Evolutionary conservation across 2,329 filamentous ascomycete genomes (phyloP), one percentile per base, ranked within the genome.

Genomic region (Colletotrichum trifolii): DNA sequence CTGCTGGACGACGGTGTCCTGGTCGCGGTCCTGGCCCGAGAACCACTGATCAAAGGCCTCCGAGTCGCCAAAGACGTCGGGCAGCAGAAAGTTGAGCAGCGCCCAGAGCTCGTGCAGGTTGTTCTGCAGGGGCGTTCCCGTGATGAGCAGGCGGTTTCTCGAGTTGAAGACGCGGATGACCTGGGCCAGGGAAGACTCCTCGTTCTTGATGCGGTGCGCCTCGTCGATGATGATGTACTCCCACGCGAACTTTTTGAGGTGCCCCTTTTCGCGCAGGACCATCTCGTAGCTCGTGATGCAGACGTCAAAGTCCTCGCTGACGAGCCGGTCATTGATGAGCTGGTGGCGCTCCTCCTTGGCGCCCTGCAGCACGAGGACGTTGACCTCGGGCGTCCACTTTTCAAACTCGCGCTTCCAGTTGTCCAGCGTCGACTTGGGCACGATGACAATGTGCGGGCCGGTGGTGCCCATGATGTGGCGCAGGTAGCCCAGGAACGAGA

Each of bases 191-290:
- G 96, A 97, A 0, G 96, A 99, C 77, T 98, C 94, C 76, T 99
- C 96, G 78, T 99, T 99, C 83, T 99, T 99, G 86, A 99, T 99
- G 66, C 96, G 93, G 78, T 99, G 96, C 2, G 96, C 88, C 80
- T 99, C 96, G 73, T 99, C 96, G 69, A 99, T 97, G 71, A 99
- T 97, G 78, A 99, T 99, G 79, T 99, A 99, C 77, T 99, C 95
- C 96, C 96, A 99, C 0, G 96, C 94, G 76, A 99, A 97, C 78
- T 98, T 98, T 81, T 96, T 97, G 70, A 99, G 79, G 71, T 97
- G 93, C 1, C 92, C 85, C 81, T 99, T 98, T 76, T 99, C 96
- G 63, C 96, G 89, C 11, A 99, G 84, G 65, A 99, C 94, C 95
- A 99, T 98, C 78, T 99, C 96, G 80, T 99, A 99, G 77, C 94